Evolutionary conservation across 2,329 filamentous ascomycete species (phyloP).

Genomic region (Cladosporium sp.): DNA sequence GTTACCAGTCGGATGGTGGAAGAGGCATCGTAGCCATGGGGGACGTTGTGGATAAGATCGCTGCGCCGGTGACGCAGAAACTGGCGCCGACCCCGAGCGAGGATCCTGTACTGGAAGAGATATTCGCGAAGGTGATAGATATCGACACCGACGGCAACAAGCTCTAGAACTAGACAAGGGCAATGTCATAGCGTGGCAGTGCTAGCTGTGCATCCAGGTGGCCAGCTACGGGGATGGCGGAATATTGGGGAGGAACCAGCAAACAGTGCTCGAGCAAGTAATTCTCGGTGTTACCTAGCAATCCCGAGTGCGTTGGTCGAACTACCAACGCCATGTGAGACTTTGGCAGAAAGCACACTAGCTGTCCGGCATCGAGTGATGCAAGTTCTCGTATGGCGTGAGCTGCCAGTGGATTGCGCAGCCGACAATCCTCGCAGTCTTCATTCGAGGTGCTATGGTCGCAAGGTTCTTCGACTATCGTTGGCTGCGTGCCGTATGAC

Average conservation of each 20-base stretch:
- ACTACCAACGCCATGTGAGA: not conserved
- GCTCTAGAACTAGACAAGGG: not conserved
- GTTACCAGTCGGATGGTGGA: constrained; percentile 22
- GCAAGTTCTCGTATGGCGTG: not conserved
- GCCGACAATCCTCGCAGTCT: not conserved
- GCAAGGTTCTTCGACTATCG: not conserved
- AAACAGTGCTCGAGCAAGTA: not conserved
- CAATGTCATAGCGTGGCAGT: not conserved
- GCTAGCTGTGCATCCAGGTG: not conserved
- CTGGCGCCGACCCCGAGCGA: constrained; percentile 26
- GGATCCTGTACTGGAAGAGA: constrained; percentile 31
- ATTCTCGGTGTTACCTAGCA: not conserved
- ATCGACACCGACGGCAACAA: not conserved
- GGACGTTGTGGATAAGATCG: constrained; percentile 26
- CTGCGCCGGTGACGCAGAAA: constrained; percentile 21
- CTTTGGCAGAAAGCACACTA: not conserved
- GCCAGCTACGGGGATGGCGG: not conserved
- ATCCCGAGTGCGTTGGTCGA: not conserved
- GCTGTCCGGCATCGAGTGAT: not conserved
- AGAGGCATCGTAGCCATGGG: constrained; percentile 24
- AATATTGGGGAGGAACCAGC: not conserved
- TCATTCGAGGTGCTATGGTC: not conserved
- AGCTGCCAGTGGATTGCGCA: not conserved
- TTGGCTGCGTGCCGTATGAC: not conserved
- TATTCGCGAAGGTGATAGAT: constrained; percentile 29